Evolutionary conservation across 768 basidiomycete species (phyloP), one percentile per base, ranked within the genome.

Genomic region (Leccinum barrowsii): DNA sequence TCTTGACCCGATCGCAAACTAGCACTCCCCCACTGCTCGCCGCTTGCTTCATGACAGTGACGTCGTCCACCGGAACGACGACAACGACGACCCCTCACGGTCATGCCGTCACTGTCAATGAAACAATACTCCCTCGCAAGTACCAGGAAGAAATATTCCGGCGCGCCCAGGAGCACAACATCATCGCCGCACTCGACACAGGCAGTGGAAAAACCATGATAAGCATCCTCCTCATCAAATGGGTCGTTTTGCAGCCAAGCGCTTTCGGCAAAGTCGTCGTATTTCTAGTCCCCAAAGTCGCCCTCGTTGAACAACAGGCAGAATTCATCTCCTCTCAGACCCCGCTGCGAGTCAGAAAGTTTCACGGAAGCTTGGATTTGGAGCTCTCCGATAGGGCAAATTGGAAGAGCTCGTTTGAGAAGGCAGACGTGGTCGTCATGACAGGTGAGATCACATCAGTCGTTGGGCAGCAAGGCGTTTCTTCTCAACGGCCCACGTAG

Each of bases 251-350:
- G 0, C 81, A 81, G 59, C 76, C 82, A 19, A 64, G 69, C 15
- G 77, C 80, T 2, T 63, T 73, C 44, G 80, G 78, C 54, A 90
- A 89, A 70, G 80, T 82, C 50, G 79, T 86, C 62, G 80, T 93
- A 10, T 94, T 94, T 67, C 79, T 95, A 34, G 92, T 92, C 2
- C 94, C 94, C 0, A 88, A 88, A 63, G 91, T 93, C 4, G 80
- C 90, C 2, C 81, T 96, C 15, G 94, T 94, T 21, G 83, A 89
- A 62, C 94, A 95, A 68, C 91, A 94, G 67, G 83, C 80, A 21
- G 76, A 81, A 22, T 90, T 86, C 62, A 81, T 93, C 55, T 67
- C 78, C 12, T 75, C 80, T 60, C 79, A 90, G 60, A 87, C 88
- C 1, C 78, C 86, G 0, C 68, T 93, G 46, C 82, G 82, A 40